Base-by-base conservation (phyloP, 192 early-diverging fungal species). In the Dissophora globulifera region DNA sequence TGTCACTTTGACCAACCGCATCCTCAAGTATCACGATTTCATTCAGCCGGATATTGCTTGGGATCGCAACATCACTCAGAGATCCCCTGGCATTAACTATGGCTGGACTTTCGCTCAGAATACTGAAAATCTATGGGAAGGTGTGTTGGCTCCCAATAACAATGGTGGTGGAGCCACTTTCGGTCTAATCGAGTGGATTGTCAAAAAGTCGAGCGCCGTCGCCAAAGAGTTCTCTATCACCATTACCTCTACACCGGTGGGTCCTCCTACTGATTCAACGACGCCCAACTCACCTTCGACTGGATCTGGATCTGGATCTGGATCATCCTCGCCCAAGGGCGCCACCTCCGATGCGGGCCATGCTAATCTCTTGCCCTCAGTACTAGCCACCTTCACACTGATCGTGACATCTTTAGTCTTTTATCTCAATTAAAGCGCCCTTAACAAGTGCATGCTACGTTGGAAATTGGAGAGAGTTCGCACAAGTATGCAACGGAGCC, bases 141-240 rank as follows among this genome's bases (percentile, higher is more conserved):
- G 54, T 42, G 80, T 84, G 17, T 1, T 5, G 12, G 66, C 58
- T n/a, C 43, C 50, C 40, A 43, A 48, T 16, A 20, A 5, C 11
- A 52, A 47, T 17, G 64, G 66, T 22, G 83, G 78, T n/a, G 80
- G 78, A 38, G 80, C 80, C n/a, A 8, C 6, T 13, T 74, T 47
- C 35, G 83, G 83, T 78, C 27, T 84, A 20, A 60, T 81, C 23
- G 67, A 81, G 63, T 84, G 83, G 83, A 79, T 84, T 26, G 10
- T 32, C 40, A 51, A 53, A 16, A 84, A 78, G 58, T 43, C 67
- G 7, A 20, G 64, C 3, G 67, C 72, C 46, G 83, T 84, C 25
- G 78, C 68, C 35, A 66, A 23, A 1, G 78, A 79, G 45, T 71
- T 71, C 42, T 26, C 40, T 2, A 50, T 79, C 55, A 64, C 59